Base-by-base conservation (phyloP, 305 asterid species). In the Lippia alba region DNA sequence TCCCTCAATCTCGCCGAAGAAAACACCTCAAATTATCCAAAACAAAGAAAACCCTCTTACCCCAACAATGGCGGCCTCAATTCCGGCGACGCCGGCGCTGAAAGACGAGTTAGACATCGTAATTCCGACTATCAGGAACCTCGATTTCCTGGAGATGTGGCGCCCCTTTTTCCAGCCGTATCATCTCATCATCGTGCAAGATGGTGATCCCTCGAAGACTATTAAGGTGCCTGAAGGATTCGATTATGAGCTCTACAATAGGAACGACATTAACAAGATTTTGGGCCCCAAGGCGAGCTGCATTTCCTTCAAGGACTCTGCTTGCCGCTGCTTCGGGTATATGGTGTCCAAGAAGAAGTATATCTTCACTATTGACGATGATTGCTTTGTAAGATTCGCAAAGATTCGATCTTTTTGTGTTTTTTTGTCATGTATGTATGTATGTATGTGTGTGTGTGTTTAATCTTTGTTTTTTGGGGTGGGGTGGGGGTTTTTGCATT, bases 251-350 rank as follows among this genome's bases (percentile, higher is more conserved):
- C 89, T 88, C 45, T 83, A 86, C 73, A 89, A 89, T 17, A 71
- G 96, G 9, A 86, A 86, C 46, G 87, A 88, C 40, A 88, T 88
- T 39, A 88, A 84, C 82, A 79, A 77, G 48, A 86, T 86, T 75
- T 46, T 88, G 36, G 96, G 96, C 9, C 92, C 89, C 41, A 88
- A 86, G 80, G 89, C 96, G 8, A 80, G 79, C 34, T 89, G 96
- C 79, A 89, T 89, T 74, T 89, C 96, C n/a, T 89, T 89, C 80
- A 89, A 89, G 82, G 96, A 86, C 40, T 89, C 92, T 11, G 96
- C 92, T 57, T 89, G 91, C 73, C 89, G 96, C 24, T 89, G 96
- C 87, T 89, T 89, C 58, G 96, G 96, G 0, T 89, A 73, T 54
- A 61, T 89, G 88, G 86, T 89, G 12, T 89, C 92, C 19, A 89